phyloP scores from a whole-genome alignment of 192 early-diverging fungal species.

The Podochytrium sp. region DNA sequence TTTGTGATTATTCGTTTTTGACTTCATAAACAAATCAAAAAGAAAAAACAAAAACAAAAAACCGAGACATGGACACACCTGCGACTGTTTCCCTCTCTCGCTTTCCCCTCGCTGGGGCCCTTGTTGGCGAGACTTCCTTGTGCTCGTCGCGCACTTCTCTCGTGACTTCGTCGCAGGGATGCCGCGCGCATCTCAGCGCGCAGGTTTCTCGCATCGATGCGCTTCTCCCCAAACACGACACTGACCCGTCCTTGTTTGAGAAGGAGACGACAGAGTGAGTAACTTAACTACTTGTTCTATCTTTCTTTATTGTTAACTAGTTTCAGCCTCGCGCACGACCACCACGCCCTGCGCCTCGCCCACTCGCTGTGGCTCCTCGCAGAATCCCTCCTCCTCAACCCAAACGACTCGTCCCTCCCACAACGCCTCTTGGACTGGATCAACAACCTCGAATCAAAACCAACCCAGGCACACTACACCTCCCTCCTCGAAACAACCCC shows the following conservation, averaged over 20 bases:
- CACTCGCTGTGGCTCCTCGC: not conserved
- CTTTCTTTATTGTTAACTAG: too few relatives aligned
- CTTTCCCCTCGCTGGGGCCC: not conserved
- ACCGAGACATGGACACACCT: not conserved
- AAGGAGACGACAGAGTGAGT: not conserved
- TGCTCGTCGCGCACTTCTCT: not conserved
- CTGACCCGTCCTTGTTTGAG: not conserved
- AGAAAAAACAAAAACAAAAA: not conserved
- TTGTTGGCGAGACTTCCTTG: not conserved
- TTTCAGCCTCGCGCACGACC: not conserved
- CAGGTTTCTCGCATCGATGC: not conserved
- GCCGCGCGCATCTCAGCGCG: not conserved
- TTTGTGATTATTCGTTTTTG: not conserved
- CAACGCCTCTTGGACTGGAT: not conserved
- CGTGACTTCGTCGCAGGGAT: not conserved
- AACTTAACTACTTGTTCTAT: too few relatives aligned
- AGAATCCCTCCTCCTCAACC: not conserved
- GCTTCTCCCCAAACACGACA: not conserved
- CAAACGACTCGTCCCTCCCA: not conserved
- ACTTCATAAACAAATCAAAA: not conserved
- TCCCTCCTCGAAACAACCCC: not conserved
- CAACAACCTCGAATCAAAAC: not conserved
- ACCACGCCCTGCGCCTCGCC: not conserved
- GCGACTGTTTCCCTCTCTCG: not conserved
- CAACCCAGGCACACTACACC: not conserved